Evolutionary conservation across 2,329 filamentous ascomycete species (phyloP).

Genomic region (Tothia fuscella): DNA sequence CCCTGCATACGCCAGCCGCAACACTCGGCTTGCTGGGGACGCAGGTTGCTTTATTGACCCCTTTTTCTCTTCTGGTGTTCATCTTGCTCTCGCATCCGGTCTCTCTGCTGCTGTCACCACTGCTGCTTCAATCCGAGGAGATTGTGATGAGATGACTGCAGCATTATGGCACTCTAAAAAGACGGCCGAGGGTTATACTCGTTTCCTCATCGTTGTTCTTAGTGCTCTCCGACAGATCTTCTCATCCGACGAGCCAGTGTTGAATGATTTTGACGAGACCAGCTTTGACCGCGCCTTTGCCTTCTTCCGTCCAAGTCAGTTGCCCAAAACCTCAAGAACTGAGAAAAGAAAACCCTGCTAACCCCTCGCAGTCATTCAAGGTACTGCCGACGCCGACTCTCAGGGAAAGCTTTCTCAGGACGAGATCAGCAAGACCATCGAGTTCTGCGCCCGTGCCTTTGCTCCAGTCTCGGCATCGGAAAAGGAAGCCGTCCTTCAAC

Average conservation of each 20-base stretch:
- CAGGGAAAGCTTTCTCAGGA: slow-evolving; percentile 14
- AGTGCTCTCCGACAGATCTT: slow-evolving; percentile 31
- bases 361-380: slow-evolving; percentile 18
- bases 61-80: slow-evolving; percentile 37
- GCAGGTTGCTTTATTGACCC: slow-evolving; percentile 40
- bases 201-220: slow-evolving; percentile 34
- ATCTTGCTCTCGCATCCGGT: slow-evolving; percentile 32
- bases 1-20: slow-evolving; percentile 28
- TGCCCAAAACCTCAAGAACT: not conserved
- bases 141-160: slow-evolving; percentile 24
- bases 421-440: slow-evolving; percentile 15
- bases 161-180: slow-evolving; percentile 33
- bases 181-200: slow-evolving; percentile 33
- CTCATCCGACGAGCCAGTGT: slow-evolving; percentile 25
- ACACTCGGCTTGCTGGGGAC: slow-evolving; percentile 33
- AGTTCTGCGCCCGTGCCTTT: slow-evolving; percentile 8
- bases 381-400: slow-evolving; percentile 14
- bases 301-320: slow-evolving; percentile 29
- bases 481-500: not conserved
- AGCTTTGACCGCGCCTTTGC: slow-evolving; percentile 33
- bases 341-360: not conserved
- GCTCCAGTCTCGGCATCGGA: not conserved
- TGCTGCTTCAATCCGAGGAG: slow-evolving; percentile 25
- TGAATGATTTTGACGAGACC: slow-evolving; percentile 31
- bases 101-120: slow-evolving; percentile 37